A percentile compares a stretch with the other conserved stretches of the same genome.
These are phyloP conservation scores for Candida hispaniensis DNA, from an alignment of 805 yeast genomes.

Conservation along the genomic window DNA sequence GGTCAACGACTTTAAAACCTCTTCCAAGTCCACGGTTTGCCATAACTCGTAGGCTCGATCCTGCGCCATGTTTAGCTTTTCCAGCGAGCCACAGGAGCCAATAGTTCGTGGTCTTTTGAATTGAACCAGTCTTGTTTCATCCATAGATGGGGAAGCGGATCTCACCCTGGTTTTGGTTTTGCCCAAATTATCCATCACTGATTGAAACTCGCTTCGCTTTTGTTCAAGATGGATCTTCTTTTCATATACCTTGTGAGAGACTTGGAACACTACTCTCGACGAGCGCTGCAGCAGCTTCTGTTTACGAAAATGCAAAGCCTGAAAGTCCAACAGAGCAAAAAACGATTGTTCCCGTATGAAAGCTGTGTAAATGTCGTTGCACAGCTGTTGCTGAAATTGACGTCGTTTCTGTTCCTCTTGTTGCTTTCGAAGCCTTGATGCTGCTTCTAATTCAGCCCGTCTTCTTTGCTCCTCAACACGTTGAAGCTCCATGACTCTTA, in stretches of 20 bases:
- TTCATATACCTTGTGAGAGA: slow-evolving; percentile 28
- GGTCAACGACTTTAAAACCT: slow-evolving; percentile 2
- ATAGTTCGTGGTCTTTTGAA: no score
- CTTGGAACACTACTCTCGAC: slow-evolving; percentile 28
- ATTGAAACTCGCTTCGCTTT: slow-evolving; percentile 33
- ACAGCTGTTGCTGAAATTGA: slow-evolving; percentile 31
- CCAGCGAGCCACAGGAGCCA: slow-evolving; percentile 9
- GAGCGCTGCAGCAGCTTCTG: slow-evolving; percentile 28
- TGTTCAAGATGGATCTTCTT: slow-evolving; percentile 25
- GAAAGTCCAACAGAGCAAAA: slow-evolving; percentile 40
- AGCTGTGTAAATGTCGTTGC: slow-evolving; percentile 46
- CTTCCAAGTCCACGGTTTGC: slow-evolving; percentile 15
- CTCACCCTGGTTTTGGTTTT: slow-evolving; percentile 17
- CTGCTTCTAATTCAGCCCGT: slow-evolving; percentile 5
- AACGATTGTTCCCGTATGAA: slow-evolving; percentile 27
- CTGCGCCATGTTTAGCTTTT: slow-evolving; percentile 3
- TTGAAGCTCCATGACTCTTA: slow-evolving; percentile 3
- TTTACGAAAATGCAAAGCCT: slow-evolving; percentile 35
- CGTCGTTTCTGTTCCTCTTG: slow-evolving; percentile 1
- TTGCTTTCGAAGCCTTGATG: not conserved
- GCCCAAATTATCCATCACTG: slow-evolving; percentile 31
- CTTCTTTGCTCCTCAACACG: slow-evolving; percentile 22
- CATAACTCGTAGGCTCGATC: slow-evolving; percentile 14
- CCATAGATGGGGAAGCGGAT: not conserved
- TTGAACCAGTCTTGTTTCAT: no score